A percentile compares a stretch with the other conserved stretches of the same genome.
These are phyloP conservation scores for Chrysoporthe cubensis DNA, from an alignment of 2,329 filamentous ascomycete species.

Conservation along the genomic window DNA sequence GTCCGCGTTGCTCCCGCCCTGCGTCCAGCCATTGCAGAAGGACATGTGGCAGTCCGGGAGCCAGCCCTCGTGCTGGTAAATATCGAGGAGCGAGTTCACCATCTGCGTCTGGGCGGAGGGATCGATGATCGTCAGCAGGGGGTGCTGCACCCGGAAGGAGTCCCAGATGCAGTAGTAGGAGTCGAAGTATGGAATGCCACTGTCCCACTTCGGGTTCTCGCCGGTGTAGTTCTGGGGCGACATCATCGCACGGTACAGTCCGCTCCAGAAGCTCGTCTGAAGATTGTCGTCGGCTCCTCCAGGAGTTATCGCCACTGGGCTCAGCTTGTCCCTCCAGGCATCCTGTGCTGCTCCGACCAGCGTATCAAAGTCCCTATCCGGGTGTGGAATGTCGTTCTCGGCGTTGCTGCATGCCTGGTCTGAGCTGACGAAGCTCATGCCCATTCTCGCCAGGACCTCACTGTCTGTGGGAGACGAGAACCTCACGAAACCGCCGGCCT, in stretches of 20 bases:
- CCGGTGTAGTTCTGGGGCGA: conserved; percentile 69
- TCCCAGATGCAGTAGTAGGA: conserved; percentile 65
- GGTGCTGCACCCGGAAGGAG: conserved; percentile 64
- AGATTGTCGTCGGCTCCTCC: conserved; percentile 54
- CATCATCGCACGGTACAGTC: conserved; percentile 63
- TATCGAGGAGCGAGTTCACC: conserved; percentile 67
- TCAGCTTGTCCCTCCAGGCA: conserved; percentile 62
- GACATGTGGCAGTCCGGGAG: conserved; percentile 72
- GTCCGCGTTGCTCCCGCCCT: conserved; percentile 70
- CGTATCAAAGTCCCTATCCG: conserved; percentile 59
- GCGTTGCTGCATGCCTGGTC: conserved; percentile 66
- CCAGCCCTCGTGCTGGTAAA: conserved; percentile 67
- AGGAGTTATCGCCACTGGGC: conserved; percentile 54
- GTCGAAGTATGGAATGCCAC: conserved; percentile 66
- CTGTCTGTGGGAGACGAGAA: conserved; percentile 51
- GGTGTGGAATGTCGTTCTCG: conserved; percentile 63
- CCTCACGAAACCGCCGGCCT: conserved; percentile 58
- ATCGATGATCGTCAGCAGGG: conserved; percentile 66
- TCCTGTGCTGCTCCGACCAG: conserved; percentile 53
- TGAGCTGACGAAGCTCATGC: conserved; percentile 65
- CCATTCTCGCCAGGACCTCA: conserved; percentile 62
- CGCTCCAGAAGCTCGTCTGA: conserved; percentile 65
- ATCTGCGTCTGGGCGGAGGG: conserved; percentile 62
- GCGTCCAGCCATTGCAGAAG: conserved; percentile 67
- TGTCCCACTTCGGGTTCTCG: conserved; percentile 66